Evolutionary conservation across 371 early-diverging fungal genomes (phyloP).

Genomic region (Mortierella sp.): DNA sequence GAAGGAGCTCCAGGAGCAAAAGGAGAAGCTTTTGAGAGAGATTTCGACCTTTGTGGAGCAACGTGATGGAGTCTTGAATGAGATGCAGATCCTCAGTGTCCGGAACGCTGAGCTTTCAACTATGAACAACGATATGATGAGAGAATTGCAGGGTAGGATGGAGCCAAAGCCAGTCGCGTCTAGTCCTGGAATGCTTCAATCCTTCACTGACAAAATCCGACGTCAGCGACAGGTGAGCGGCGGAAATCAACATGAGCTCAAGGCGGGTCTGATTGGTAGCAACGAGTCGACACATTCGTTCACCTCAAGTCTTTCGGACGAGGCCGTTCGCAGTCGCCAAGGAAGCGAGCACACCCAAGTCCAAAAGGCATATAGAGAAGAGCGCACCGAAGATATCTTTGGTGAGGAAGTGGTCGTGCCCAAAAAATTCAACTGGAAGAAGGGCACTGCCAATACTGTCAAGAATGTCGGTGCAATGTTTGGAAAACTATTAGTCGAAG

Average conservation of each 20-base stretch:
- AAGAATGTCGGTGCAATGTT: constrained; percentile 55
- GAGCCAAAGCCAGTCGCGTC: constrained; percentile 14
- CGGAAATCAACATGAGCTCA: constrained; percentile 26
- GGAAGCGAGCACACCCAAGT: neutral
- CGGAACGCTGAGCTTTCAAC: constrained; percentile 63
- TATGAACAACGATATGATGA: constrained; percentile 65
- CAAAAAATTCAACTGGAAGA: constrained; percentile 54
- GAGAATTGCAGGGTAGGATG: constrained; percentile 51
- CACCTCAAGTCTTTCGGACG: constrained; percentile 33
- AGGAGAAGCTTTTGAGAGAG: constrained; percentile 40
- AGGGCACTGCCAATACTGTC: constrained; percentile 43
- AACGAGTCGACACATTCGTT: constrained; percentile 41
- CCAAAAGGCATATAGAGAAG: constrained; percentile 15
- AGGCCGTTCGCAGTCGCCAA: constrained; percentile 5
- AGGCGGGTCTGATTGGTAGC: constrained; percentile 20
- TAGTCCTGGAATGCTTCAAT: constrained; percentile 11
- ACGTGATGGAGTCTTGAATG: constrained; percentile 56
- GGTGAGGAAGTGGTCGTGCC: constrained; percentile 37
- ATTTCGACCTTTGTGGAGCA: constrained; percentile 36
- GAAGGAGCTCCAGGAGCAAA: constrained; percentile 48
- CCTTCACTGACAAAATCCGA: constrained; percentile 30
- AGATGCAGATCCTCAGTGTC: constrained; percentile 64
- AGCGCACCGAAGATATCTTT: constrained; percentile 40
- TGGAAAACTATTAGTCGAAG: constrained; percentile 54
- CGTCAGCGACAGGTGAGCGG: constrained; percentile 32